Evolutionary conservation across 495 filamentous ascomycete genomes (phyloP).

Genomic region (Symbiotaphrina buchneri): DNA sequence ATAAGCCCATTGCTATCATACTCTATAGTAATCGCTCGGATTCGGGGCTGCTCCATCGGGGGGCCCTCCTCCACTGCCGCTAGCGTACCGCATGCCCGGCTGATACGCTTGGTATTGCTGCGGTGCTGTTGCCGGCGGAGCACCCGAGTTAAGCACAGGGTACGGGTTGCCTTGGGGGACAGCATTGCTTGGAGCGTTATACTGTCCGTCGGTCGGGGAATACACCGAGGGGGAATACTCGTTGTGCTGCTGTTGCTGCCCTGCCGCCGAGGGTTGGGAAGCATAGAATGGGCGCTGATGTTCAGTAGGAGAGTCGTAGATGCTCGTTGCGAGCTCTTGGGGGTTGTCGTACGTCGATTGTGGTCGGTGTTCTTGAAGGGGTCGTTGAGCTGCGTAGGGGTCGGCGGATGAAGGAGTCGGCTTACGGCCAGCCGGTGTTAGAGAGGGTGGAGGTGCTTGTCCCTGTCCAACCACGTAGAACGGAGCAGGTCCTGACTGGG

Average conservation of each 20-base stretch:
- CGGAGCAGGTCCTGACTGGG: constrained; percentile 10
- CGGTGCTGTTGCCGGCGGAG: too few relatives aligned
- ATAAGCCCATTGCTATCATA: too few relatives aligned
- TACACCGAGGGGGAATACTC: constrained; percentile 38
- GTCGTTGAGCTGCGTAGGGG: constrained; percentile 12
- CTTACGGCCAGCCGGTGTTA: constrained; percentile 1
- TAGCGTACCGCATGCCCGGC: too few relatives aligned
- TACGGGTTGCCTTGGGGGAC: constrained; percentile 12
- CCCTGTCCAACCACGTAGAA: constrained; percentile 14
- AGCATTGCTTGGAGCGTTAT: constrained; percentile 11
- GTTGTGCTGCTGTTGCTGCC: constrained; percentile 19
- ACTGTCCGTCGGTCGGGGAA: constrained; percentile 29
- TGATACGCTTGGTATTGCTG: too few relatives aligned
- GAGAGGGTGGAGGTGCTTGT: constrained; percentile 11
- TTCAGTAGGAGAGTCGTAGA: constrained; percentile 64
- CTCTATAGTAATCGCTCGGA: too few relatives aligned
- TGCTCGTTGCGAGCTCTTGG: constrained; percentile 67
- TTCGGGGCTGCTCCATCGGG: background rate
- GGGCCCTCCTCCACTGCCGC: background rate
- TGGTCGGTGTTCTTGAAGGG: constrained; percentile 27
- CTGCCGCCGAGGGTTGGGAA: constrained; percentile 19
- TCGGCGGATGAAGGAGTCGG: background rate
- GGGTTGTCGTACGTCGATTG: constrained; percentile 58
- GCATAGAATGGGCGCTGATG: constrained; percentile 22
- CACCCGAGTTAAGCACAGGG: too few relatives aligned